Evolutionary conservation across 305 asterid genomes (phyloP).

Genomic region (Rubia tinctorum): DNA sequence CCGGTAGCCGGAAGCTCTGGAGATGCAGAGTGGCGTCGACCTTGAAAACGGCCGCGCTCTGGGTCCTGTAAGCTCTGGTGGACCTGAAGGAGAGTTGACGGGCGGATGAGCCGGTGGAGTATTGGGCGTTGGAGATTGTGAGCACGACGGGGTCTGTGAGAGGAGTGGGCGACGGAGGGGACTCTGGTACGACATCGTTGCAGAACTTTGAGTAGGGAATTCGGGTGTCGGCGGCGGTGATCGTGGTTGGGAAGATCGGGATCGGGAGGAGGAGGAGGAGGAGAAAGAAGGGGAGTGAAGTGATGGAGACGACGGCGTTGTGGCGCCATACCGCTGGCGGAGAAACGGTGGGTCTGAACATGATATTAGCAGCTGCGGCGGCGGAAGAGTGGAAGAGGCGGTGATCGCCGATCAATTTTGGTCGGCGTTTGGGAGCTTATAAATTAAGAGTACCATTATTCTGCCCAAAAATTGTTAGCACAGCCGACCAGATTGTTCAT

Average conservation of each 20-base stretch:
- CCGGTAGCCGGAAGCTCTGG: conserved; percentile 7
- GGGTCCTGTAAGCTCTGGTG: conserved; percentile 43
- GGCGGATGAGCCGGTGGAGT: conserved; percentile 25
- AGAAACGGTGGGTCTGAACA: background rate
- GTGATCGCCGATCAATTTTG: background rate
- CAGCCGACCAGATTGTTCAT: too few species aligned
- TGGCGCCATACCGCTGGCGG: conserved; percentile 2
- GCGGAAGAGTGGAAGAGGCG: background rate
- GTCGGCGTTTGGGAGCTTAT: background rate
- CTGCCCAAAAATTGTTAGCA: background rate
- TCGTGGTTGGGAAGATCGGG: conserved; percentile 24
- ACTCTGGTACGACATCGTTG: conserved; percentile 41
- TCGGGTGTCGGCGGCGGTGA: conserved; percentile 26
- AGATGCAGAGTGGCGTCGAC: conserved; percentile 46
- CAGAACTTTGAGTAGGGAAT: conserved; percentile 55
- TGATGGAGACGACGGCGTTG: background rate
- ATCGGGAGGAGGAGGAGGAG: conserved; percentile 21
- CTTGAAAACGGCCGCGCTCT: conserved; percentile 47
- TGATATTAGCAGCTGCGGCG: background rate
- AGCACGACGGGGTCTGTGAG: conserved; percentile 28
- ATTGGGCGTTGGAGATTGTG: conserved; percentile 38
- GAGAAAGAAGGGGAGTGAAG: conserved; percentile 12
- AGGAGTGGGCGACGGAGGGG: conserved; percentile 37
- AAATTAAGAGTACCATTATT: background rate
- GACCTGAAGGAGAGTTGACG: conserved; percentile 37